Evolutionary conservation across 805 yeast species (phyloP), one percentile per base, ranked within the genome.

Genomic region (Metahyphopichia silvanorum): DNA sequence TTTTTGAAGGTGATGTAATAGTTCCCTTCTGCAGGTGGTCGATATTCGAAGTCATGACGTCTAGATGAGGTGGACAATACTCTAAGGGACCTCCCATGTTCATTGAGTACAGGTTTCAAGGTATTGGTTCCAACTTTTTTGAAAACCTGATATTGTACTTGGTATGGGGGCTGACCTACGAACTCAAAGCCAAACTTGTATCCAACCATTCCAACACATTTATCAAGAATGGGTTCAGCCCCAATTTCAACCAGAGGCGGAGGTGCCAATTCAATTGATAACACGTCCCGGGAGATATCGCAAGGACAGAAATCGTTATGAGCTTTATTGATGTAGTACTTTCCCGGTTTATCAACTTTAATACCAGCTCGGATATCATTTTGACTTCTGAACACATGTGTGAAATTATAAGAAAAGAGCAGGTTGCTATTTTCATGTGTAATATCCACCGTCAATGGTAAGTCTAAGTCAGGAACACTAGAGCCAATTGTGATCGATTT

Each of bases 121-220:
- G 53, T 34, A 0, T 66, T 63, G 25, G 54, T 51, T 6, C 59
- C 44, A 4, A 48, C 37, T 43, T 62, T 44, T 35, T 76, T 74
- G 46, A 76, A 83, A 10, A 82, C 77, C 27, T 73, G 70, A 39
- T 82, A 80, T 25, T 69, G 72, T 16, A 87, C 69, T 34, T 70
- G 71, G 60, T 83, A 93, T 1, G 98, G 97, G 0, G 95, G 84
- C 18, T 79, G 75, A 12, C 98, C 98, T 1, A 71, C 57, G 37
- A 89, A 67, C 31, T 81, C 85, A 40, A 86, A 87, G 20, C 71
- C 68, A 38, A 88, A 77, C 16, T 66, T 65, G 44, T 69, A 76
- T 0, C 97, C 98, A 6, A 87, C 80, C 27, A 88, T 86, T 0
- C 98, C 98, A 19, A 93, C 84, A 63, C 99, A 93, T 30, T 82